These are phyloP conservation scores for Xylaria sp. DNA, from an alignment of 2,329 filamentous ascomycete species.

Conservation along the genomic window DNA sequence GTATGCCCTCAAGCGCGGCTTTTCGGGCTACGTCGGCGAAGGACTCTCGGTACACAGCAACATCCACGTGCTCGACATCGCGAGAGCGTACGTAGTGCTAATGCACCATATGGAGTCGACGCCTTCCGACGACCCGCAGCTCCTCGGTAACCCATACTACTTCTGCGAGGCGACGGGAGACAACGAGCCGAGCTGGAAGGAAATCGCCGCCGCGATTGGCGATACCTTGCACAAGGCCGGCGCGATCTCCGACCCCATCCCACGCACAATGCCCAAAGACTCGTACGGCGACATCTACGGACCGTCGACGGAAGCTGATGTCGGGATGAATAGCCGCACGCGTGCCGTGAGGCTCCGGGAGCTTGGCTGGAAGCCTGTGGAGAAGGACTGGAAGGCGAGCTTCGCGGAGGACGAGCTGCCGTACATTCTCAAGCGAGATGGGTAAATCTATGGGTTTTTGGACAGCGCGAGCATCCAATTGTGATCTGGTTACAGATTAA, in stretches of 20 bases:
- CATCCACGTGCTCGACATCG: conserved; percentile 55
- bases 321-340: conserved; percentile 51
- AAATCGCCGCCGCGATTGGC: conserved; percentile 47
- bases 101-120: conserved; percentile 51
- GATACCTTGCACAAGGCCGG: conserved; percentile 45
- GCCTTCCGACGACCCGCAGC: conserved; percentile 28
- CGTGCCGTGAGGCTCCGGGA: conserved; percentile 50
- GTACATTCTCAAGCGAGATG: conserved; percentile 41
- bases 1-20: conserved; percentile 55
- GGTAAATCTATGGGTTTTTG: background rate
- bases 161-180: conserved; percentile 52
- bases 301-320: conserved; percentile 41
- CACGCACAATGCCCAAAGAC: conserved; percentile 44
- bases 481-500: no score
- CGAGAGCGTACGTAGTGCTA: conserved; percentile 50
- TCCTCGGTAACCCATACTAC: conserved; percentile 51
- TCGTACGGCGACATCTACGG: conserved; percentile 50
- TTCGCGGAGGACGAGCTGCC: conserved; percentile 51
- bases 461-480: no score
- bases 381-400: conserved; percentile 49
- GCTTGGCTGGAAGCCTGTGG: conserved; percentile 51
- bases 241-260: conserved; percentile 44
- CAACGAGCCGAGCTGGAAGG: conserved; percentile 50
- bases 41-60: conserved; percentile 49
- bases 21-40: conserved; percentile 50